These are phyloP conservation scores for Irpex lacteus DNA, from an alignment of 1,284 basidiomycete species.

Conservation along the genomic window DNA sequence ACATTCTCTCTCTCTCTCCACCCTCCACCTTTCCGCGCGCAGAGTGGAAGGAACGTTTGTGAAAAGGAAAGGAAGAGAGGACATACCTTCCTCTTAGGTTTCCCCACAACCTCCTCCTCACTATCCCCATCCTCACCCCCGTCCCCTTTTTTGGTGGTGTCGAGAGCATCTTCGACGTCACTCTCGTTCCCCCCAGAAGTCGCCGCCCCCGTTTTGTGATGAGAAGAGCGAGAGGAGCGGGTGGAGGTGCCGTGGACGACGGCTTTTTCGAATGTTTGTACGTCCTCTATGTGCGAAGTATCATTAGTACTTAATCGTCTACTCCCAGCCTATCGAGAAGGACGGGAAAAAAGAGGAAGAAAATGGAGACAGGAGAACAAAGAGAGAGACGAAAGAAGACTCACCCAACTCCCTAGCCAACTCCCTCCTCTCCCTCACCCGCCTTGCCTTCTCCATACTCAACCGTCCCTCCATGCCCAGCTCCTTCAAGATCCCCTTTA, in stretches of 20 bases:
- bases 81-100: not conserved
- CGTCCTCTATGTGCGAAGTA: conserved; percentile 52
- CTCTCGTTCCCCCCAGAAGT: conserved; percentile 29
- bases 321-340: too few species aligned
- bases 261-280: conserved; percentile 51
- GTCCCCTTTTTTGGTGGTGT: too few species aligned
- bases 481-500: conserved; percentile 62
- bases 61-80: conserved; percentile 8
- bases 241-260: conserved; percentile 20
- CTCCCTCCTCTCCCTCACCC: conserved; percentile 69
- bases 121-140: conserved; percentile 17
- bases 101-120: not conserved
- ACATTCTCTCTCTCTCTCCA: conserved; percentile 38
- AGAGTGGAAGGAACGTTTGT: too few species aligned
- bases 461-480: conserved; percentile 76
- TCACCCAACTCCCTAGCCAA: conserved; percentile 72
- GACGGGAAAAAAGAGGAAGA: too few species aligned
- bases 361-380: too few species aligned
- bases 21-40: conserved; percentile 3
- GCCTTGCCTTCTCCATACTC: conserved; percentile 76
- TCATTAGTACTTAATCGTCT: too few species aligned
- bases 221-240: not conserved
- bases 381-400: too few species aligned
- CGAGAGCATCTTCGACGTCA: too few species aligned
- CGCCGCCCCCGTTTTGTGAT: conserved; percentile 13